A percentile compares a stretch with the other conserved stretches of the same genome.
phyloP scores from a whole-genome alignment of 2,329 filamentous ascomycete genomes.

The Curvularia sp. region DNA sequence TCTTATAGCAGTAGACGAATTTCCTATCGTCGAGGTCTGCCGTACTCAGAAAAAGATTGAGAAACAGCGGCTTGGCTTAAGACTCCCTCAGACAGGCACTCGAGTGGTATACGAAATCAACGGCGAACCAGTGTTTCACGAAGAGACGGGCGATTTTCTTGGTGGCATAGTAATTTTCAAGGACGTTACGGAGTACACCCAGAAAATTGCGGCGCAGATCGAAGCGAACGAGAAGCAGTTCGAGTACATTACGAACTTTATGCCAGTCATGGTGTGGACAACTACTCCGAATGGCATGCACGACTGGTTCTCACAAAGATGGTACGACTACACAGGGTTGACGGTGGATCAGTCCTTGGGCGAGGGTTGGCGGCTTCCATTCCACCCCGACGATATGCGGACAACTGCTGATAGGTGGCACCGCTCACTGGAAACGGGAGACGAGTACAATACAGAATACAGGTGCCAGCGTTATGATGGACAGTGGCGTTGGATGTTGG shows the following conservation, averaged over 20 bases:
- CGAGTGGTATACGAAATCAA: constrained; percentile 69
- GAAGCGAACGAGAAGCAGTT: constrained; percentile 77
- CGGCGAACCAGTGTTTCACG: constrained; percentile 72
- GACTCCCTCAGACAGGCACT: constrained; percentile 61
- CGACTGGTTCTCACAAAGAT: constrained; percentile 79
- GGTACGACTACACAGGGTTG: constrained; percentile 78
- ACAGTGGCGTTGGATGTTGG: constrained; percentile 80
- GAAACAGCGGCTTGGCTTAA: constrained; percentile 66
- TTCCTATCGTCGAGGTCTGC: constrained; percentile 71
- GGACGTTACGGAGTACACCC: constrained; percentile 74
- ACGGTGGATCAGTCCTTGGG: constrained; percentile 68
- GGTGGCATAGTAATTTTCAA: constrained; percentile 75
- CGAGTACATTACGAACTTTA: constrained; percentile 74
- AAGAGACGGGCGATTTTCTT: constrained; percentile 72
- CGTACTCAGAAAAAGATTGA: constrained; percentile 67
- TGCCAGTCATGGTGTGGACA: constrained; percentile 71
- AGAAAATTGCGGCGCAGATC: constrained; percentile 73
- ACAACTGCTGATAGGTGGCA: constrained; percentile 66
- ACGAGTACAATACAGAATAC: constrained; percentile 73
- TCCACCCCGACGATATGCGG: constrained; percentile 73
- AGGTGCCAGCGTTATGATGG: constrained; percentile 71
- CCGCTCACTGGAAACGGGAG: constrained; percentile 69
- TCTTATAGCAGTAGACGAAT: constrained; percentile 65
- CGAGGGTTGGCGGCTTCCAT: constrained; percentile 66
- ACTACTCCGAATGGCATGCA: constrained; percentile 69